Evolutionary conservation across 352 stramenopile genomes (phyloP).

Genomic region (Pythium guiyangense): DNA sequence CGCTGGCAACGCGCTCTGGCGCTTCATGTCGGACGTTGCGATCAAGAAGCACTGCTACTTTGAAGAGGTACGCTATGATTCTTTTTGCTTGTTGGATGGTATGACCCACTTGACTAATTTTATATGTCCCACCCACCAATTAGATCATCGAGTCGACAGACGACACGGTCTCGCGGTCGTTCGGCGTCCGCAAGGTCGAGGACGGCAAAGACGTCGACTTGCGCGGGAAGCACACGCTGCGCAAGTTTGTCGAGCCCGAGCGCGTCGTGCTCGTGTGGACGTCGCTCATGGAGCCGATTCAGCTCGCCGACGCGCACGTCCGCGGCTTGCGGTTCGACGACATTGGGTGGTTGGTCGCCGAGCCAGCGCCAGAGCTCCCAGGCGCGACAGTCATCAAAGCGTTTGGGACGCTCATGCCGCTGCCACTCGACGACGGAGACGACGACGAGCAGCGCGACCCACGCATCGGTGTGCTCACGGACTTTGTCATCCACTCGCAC

Average conservation of each 20-base stretch:
- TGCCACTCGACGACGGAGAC: constrained; percentile 1
- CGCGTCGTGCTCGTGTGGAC: constrained; percentile 40
- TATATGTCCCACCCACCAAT: no score
- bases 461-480: constrained; percentile 22
- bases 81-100: no score
- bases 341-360: constrained; percentile 24
- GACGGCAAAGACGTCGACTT: constrained; percentile 25
- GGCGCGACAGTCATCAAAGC: constrained; percentile 8
- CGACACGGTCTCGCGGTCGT: constrained; percentile 3
- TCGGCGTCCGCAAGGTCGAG: constrained; percentile 8
- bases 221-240: constrained; percentile 36
- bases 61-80: no score
- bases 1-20: constrained; percentile 14
- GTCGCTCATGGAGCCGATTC: constrained; percentile 32
- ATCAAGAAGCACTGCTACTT: constrained; percentile 17
- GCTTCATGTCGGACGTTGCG: constrained; percentile 14
- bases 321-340: constrained; percentile 27
- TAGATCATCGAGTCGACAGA: constrained; percentile 5
- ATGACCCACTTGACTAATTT: no score
- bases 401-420: constrained; percentile 8
- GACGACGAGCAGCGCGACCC: constrained; percentile 22
- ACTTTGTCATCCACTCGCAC: constrained; percentile 35
- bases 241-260: constrained; percentile 25
- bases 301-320: constrained; percentile 28
- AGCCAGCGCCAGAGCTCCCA: neutral